Evolutionary conservation across 352 stramenopile species (phyloP).

Genomic region (Phytophthora litchii): DNA sequence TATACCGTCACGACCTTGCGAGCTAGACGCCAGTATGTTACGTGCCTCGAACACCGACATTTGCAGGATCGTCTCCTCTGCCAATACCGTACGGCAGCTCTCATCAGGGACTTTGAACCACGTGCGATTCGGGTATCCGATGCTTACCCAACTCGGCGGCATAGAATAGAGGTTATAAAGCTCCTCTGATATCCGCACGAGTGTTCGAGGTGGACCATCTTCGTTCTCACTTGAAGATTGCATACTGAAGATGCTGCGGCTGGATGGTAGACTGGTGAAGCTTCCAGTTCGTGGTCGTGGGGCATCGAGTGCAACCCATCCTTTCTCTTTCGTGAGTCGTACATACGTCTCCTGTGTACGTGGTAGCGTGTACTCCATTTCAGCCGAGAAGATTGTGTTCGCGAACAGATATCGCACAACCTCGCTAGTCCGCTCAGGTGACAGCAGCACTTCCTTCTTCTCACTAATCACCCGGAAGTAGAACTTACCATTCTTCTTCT

Average conservation of each 20-base stretch:
- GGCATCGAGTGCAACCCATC: slow-evolving; percentile 69
- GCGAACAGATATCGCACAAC: slow-evolving; percentile 68
- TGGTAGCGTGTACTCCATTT: slow-evolving; percentile 84
- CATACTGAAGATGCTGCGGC: slow-evolving; percentile 30
- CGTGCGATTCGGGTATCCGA: slow-evolving; percentile 77
- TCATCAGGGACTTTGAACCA: slow-evolving; percentile 88
- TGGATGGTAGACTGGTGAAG: slow-evolving; percentile 26
- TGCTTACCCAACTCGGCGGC: slow-evolving; percentile 81
- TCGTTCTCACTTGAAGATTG: slow-evolving; percentile 25
- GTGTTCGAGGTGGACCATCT: slow-evolving; percentile 32
- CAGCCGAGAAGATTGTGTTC: slow-evolving; percentile 75
- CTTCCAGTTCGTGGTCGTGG: slow-evolving; percentile 29
- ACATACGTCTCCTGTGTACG: slow-evolving; percentile 77
- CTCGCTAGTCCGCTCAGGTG: slow-evolving; percentile 68
- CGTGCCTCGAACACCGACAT: slow-evolving; percentile 76
- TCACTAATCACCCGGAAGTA: slow-evolving; percentile 76
- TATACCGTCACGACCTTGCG: slow-evolving; percentile 72
- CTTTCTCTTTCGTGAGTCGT: slow-evolving; percentile 77
- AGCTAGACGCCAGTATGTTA: slow-evolving; percentile 72
- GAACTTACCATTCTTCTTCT: slow-evolving; percentile 85
- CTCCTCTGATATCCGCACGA: slow-evolving; percentile 74
- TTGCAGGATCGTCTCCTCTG: slow-evolving; percentile 75
- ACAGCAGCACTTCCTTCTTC: slow-evolving; percentile 79
- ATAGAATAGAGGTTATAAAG: slow-evolving; percentile 81
- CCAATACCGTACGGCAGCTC: slow-evolving; percentile 61